A percentile compares a stretch with the other conserved stretches of the same genome.
These are phyloP conservation scores for Vigna mungo DNA, from an alignment of 306 rosid genomes.

Conservation along the genomic window DNA sequence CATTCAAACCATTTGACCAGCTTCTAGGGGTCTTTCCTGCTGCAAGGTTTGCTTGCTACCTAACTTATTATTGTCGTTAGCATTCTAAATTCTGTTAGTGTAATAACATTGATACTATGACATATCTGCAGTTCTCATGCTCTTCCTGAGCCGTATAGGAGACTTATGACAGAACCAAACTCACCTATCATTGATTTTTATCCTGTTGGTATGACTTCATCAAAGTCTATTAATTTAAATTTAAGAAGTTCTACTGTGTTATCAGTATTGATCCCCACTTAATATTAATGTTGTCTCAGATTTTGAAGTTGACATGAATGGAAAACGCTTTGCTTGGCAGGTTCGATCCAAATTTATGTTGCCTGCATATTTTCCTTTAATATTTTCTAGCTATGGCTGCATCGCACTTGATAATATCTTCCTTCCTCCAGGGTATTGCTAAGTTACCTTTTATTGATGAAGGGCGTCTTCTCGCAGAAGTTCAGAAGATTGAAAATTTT, in stretches of 20 bases:
- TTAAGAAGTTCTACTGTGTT: constrained; percentile 8
- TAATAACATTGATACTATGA: constrained; percentile 32
- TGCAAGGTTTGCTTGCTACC: constrained; percentile 68
- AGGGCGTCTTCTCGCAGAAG: constrained; percentile 87
- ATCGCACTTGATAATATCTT: constrained; percentile 9
- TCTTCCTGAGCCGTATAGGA: constrained; percentile 85
- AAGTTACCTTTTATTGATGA: constrained; percentile 98
- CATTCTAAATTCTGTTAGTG: not conserved
- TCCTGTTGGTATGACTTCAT: constrained; percentile 73
- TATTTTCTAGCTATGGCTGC: constrained; percentile 21
- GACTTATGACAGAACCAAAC: constrained; percentile 79
- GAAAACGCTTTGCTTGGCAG: constrained; percentile 98
- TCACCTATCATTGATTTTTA: constrained; percentile 95
- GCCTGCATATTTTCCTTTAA: not conserved
- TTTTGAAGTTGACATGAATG: constrained; percentile 99
- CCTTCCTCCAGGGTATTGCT: constrained; percentile 79
- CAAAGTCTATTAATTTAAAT: not conserved
- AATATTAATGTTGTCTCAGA: constrained; percentile 60
- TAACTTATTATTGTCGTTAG: not conserved
- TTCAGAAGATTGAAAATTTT: constrained; percentile 68
- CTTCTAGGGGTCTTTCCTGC: constrained; percentile 98
- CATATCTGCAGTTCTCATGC: constrained; percentile 85
- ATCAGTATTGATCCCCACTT: constrained; percentile 17
- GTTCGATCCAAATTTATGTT: constrained; percentile 51
- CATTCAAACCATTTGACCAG: constrained; percentile 97